Evolutionary conservation across 495 filamentous ascomycete genomes (phyloP).

Genomic region (Friedmanniomyces simplex): DNA sequence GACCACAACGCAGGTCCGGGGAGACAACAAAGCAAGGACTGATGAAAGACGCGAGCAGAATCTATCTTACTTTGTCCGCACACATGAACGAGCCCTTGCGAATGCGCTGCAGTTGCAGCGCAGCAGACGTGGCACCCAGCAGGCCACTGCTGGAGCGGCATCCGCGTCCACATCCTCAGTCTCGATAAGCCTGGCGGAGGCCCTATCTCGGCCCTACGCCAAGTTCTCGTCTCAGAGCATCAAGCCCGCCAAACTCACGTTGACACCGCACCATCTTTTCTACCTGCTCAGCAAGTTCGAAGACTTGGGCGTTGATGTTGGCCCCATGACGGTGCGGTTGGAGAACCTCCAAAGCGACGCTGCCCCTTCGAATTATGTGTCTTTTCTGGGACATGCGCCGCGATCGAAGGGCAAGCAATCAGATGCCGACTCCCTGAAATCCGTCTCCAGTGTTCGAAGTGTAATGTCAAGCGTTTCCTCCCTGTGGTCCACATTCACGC

Average conservation of each 20-base stretch:
- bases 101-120: slow-evolving; percentile 79
- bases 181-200: slow-evolving; percentile 62
- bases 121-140: slow-evolving; percentile 45
- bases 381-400: slow-evolving; percentile 72
- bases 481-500: slow-evolving; percentile 78
- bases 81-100: slow-evolving; percentile 92
- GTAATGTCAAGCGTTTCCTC: slow-evolving; percentile 93
- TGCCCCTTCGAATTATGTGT: slow-evolving; percentile 86
- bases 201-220: slow-evolving; percentile 73
- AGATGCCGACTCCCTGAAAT: slow-evolving; percentile 84
- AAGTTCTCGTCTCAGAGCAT: slow-evolving; percentile 72
- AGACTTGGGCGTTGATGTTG: slow-evolving; percentile 78
- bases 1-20: not conserved
- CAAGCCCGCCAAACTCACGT: slow-evolving; percentile 80
- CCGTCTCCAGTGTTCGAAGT: slow-evolving; percentile 91
- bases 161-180: slow-evolving; percentile 53
- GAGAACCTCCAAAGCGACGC: slow-evolving; percentile 88
- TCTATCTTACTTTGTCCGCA: slow-evolving; percentile 88
- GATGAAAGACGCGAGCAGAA: slow-evolving; percentile 45
- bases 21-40: not conserved
- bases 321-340: slow-evolving; percentile 88
- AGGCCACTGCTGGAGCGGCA: slow-evolving; percentile 24
- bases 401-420: slow-evolving; percentile 53
- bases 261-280: slow-evolving; percentile 96
- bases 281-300: slow-evolving; percentile 92